Percentiles rank a stretch among this genome's conserved stretches.
Conservation (phyloP, 257 asterid genomes). For the Apocynum venetum region DNA sequence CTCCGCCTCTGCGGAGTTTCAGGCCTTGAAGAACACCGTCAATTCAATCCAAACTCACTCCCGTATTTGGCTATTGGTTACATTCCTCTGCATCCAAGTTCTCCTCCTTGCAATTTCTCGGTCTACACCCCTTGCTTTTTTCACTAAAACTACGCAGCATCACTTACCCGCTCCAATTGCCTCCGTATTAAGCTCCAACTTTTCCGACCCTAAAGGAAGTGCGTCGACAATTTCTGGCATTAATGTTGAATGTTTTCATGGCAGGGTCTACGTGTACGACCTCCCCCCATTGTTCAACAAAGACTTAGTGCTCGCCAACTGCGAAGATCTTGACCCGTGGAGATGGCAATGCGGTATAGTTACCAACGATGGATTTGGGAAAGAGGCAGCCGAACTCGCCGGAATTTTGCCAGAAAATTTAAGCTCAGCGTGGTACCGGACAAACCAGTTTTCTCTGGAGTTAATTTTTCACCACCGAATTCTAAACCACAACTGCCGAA, state of each 20-base stretch:
- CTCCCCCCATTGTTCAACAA: slow-evolving; percentile 53
- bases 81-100: slow-evolving; percentile 51
- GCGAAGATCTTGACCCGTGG: slow-evolving; percentile 77
- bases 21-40: slow-evolving; percentile 24
- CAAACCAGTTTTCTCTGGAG: slow-evolving; percentile 75
- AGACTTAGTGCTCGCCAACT: slow-evolving; percentile 42
- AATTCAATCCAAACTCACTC: slow-evolving; percentile 45
- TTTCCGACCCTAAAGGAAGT: not conserved
- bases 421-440: slow-evolving; percentile 72
- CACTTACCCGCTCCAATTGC: slow-evolving; percentile 16
- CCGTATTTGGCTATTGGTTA: slow-evolving; percentile 54
- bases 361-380: slow-evolving; percentile 78
- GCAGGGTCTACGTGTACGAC: slow-evolving; percentile 71
- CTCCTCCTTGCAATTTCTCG: slow-evolving; percentile 44
- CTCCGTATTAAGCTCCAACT: not conserved
- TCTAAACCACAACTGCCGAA: slow-evolving; percentile 60
- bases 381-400: slow-evolving; percentile 34
- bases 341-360: slow-evolving; percentile 86
- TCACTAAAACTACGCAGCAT: slow-evolving; percentile 14
- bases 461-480: slow-evolving; percentile 62
- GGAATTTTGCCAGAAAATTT: slow-evolving; percentile 49
- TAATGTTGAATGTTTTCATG: slow-evolving; percentile 59
- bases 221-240: not conserved
- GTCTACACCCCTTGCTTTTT: slow-evolving; percentile 29
- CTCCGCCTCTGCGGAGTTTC: slow-evolving; percentile 3